Base-by-base conservation (phyloP, 495 filamentous ascomycete genomes). In the Evansstolkia leycettana region DNA sequence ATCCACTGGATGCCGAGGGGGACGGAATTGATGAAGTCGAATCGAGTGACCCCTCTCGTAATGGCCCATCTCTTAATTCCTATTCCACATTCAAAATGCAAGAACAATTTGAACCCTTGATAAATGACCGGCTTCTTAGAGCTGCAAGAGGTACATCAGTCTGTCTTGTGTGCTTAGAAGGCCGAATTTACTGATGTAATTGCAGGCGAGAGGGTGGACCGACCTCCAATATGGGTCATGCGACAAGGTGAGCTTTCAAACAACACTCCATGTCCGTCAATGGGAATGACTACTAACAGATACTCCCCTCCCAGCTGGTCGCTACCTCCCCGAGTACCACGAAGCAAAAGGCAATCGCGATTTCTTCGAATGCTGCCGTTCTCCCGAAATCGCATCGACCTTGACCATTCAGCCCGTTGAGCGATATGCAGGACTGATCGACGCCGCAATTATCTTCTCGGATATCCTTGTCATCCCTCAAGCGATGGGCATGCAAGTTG, bases 391-490 rank as follows among this genome's bases (percentile, higher is more conserved):
- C 39, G 81, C 92, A 33, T 95, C 84, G 4, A 86, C 78, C 13
- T 60, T 98, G 39, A 98, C 90, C 1, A 64, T 98, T 17, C 90
- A 96, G 54, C 90, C 90, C 40, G 77, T 98, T 51, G 85, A 94
- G 33, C 85, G 87, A 26, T 98, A 78, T 57, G 76, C 69, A 12
- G 87, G 84, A 23, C 75, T 95, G 30, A 78, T 98, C 43, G 90
- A 98, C 59, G 92, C 90, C 11, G 87, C 90, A 20, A 98, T 98
- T 47, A 98, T 98, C 54, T 98, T 98, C 72, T 93, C 84, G 10
- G 90, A 98, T 57, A 98, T 98, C 45, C 72, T 98, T 27, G 90
- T 98, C 38, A 87, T 98, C 45, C 90, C 90, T 2, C 90, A 98
- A 61, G 90, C 90, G 13, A 80, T 98, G 75, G 90, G 90, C 1